phyloP scores from a whole-genome alignment of 1,139 yeast genomes.

The Spathaspora sp. region DNA sequence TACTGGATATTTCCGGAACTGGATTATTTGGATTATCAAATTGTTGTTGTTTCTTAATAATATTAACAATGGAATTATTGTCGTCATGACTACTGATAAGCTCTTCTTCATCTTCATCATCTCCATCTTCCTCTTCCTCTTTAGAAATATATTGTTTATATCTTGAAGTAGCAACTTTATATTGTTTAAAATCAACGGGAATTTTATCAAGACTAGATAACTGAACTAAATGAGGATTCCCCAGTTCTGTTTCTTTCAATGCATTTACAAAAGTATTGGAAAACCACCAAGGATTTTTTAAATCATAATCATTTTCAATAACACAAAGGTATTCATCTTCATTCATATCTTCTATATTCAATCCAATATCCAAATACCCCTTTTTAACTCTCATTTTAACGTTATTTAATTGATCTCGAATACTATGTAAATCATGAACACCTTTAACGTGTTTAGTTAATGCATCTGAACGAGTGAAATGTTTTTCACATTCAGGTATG shows the following conservation, averaged over 20 bases:
- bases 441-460: conserved; percentile 63
- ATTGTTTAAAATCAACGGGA: conserved; percentile 37
- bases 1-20: conserved; percentile 6
- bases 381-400: conserved; percentile 23
- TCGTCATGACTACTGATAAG: conserved; percentile 13
- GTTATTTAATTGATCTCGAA: conserved; percentile 34
- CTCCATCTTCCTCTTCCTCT: conserved; percentile 9
- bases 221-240: conserved; percentile 4
- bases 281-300: conserved; percentile 48
- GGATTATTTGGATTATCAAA: conserved; percentile 10
- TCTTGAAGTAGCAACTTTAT: conserved; percentile 32
- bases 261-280: conserved; percentile 28
- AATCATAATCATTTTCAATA: conserved; percentile 34
- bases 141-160: conserved; percentile 25
- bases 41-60: conserved; percentile 13
- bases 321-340: conserved; percentile 30
- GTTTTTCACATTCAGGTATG: conserved; percentile 66
- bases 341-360: conserved; percentile 18
- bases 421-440: conserved; percentile 53
- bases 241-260: conserved; percentile 16
- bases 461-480: conserved; percentile 60
- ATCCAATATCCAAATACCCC: conserved; percentile 12
- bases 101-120: conserved; percentile 11
- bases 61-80: conserved; percentile 9
- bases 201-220: conserved; percentile 21